Percentiles rank a stretch among this genome's conserved stretches.
Evolutionary conservation across 805 yeast genomes (phyloP).

Genomic region (Zygotorulaspora danielsina): DNA sequence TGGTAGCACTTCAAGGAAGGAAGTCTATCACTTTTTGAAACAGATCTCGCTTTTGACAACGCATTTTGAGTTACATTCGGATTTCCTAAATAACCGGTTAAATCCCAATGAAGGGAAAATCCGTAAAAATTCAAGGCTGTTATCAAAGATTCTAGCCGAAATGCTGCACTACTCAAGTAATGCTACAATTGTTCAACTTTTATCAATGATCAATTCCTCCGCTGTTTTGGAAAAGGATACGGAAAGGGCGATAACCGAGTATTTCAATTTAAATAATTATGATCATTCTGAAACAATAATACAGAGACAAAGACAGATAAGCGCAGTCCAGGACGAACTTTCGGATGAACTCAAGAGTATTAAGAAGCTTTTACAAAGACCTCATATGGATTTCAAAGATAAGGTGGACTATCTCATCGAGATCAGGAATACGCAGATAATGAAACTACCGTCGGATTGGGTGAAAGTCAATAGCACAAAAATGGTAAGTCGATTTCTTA

Average conservation of each 20-base stretch:
- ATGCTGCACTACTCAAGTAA: conserved; percentile 37
- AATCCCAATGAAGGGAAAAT: conserved; percentile 15
- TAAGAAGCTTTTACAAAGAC: conserved; percentile 47
- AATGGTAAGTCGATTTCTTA: conserved; percentile 64
- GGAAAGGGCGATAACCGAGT: conserved; percentile 43
- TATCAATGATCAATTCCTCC: conserved; percentile 48
- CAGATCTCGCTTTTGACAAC: conserved; percentile 40
- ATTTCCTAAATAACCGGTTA: conserved; percentile 31
- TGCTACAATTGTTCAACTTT: conserved; percentile 35
- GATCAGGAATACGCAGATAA: conserved; percentile 55
- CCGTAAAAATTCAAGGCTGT: conserved; percentile 29
- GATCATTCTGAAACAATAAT: conserved; percentile 41
- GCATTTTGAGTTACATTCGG: conserved; percentile 30
- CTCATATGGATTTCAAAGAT: conserved; percentile 53
- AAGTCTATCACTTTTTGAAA: conserved; percentile 51
- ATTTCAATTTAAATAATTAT: conserved; percentile 39
- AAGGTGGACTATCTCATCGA: conserved; percentile 75
- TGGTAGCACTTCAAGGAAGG: conserved; percentile 54
- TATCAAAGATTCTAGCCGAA: conserved; percentile 38
- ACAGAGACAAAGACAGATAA: conserved; percentile 38
- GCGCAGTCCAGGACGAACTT: conserved; percentile 44
- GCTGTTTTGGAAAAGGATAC: conserved; percentile 50
- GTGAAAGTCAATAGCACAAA: conserved; percentile 66
- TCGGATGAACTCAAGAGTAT: conserved; percentile 49
- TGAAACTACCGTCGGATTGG: conserved; percentile 70